These are phyloP conservation scores for Actinomortierella wolfii DNA, from an alignment of 371 early-diverging fungal species.

Conservation along the genomic window DNA sequence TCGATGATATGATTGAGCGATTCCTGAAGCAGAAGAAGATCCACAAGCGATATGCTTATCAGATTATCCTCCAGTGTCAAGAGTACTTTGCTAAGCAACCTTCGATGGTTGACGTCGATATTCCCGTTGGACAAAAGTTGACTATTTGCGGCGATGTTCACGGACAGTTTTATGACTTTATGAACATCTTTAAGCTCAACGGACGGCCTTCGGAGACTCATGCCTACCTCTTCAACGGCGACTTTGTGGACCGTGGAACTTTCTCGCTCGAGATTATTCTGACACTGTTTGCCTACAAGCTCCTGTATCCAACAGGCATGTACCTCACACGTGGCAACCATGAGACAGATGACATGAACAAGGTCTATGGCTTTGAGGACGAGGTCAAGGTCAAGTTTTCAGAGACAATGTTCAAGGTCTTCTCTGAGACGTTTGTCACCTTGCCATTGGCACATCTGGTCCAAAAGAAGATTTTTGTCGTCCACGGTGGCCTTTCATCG, in stretches of 20 bases:
- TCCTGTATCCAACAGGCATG: slow-evolving; percentile 87
- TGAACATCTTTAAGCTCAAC: slow-evolving; percentile 92
- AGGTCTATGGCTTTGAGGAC: slow-evolving; percentile 98
- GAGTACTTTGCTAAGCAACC: slow-evolving; percentile 73
- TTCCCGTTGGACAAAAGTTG: slow-evolving; percentile 75
- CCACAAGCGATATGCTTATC: slow-evolving; percentile 86
- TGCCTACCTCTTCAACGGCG: slow-evolving; percentile 95
- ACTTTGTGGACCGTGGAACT: slow-evolving; percentile 98
- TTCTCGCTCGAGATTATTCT: slow-evolving; percentile 96
- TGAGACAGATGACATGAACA: slow-evolving; percentile 98
- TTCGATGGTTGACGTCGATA: slow-evolving; percentile 82
- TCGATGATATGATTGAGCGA: slow-evolving; percentile 73
- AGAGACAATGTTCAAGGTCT: slow-evolving; percentile 87
- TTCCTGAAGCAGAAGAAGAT: slow-evolving; percentile 90
- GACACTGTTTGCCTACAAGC: slow-evolving; percentile 92
- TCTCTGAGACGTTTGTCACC: slow-evolving; percentile 94
- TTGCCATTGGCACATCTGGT: slow-evolving; percentile 95
- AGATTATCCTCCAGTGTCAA: slow-evolving; percentile 79
- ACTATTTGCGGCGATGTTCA: slow-evolving; percentile 99
- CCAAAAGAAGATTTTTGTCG: slow-evolving; percentile 91
- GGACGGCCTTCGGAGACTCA: slow-evolving; percentile 86
- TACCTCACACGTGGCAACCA: slow-evolving; percentile 98
- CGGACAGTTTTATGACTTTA: slow-evolving; percentile 98
- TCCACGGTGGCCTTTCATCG: slow-evolving; percentile 97
- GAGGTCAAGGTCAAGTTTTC: slow-evolving; percentile 96